These are phyloP conservation scores for Sphaerulina populicola DNA, from an alignment of 2,329 filamentous ascomycete genomes.

Conservation along the genomic window DNA sequence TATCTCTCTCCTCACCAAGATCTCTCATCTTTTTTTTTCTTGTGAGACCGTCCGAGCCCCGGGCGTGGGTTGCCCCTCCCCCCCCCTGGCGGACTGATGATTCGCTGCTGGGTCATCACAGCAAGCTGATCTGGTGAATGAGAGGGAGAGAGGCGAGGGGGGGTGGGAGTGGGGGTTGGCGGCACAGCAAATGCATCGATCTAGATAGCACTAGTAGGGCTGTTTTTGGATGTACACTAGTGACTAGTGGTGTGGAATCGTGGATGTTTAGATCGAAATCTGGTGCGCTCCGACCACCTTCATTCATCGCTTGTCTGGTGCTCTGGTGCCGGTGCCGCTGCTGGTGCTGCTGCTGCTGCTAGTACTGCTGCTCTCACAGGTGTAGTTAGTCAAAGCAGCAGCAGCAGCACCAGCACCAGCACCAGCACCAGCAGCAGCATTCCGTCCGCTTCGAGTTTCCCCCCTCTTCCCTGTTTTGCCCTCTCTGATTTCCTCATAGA, in stretches of 20 bases:
- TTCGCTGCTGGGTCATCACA: background rate
- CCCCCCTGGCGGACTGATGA: background rate
- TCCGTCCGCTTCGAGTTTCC: background rate
- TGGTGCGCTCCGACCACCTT: background rate
- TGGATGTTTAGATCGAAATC: slow-evolving; percentile 1
- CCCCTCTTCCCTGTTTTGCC: no score
- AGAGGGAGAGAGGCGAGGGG: no score
- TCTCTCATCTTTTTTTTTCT: background rate
- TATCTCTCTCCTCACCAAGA: no score
- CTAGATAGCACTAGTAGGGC: background rate
- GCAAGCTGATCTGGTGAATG: slow-evolving; percentile 1
- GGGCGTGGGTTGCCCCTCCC: slow-evolving; percentile 1
- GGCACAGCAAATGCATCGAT: background rate
- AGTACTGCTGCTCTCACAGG: no score
- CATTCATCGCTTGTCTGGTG: no score
- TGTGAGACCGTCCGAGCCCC: background rate
- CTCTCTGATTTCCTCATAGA: slow-evolving; percentile 10
- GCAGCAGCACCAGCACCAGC: no score
- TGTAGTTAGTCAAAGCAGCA: no score
- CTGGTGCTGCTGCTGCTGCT: no score
- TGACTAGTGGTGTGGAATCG: no score
- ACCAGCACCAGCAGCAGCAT: no score
- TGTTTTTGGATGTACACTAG: background rate
- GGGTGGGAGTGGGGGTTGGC: background rate
- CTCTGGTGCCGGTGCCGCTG: no score